Percentiles rank a stretch among this genome's conserved stretches.
phyloP scores from a whole-genome alignment of 1,284 basidiomycete species.

The Microbotryum saponariae region DNA sequence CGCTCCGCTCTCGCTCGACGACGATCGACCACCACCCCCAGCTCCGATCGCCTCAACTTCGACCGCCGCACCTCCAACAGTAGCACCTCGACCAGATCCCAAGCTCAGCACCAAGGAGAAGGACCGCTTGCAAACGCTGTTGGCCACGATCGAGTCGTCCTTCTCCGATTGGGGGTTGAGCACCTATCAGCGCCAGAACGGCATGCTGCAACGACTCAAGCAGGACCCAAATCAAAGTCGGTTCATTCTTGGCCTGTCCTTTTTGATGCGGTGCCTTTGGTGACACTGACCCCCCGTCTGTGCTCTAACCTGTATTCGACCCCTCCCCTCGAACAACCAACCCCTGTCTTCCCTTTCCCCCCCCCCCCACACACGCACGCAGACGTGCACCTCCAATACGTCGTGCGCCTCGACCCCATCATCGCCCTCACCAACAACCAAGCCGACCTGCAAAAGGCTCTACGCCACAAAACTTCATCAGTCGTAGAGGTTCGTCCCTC shows the following conservation, averaged over 20 bases:
- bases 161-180: slow-evolving; percentile 25
- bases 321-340: no score
- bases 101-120: slow-evolving; percentile 3
- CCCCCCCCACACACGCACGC: neutral
- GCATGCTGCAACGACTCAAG: slow-evolving; percentile 5
- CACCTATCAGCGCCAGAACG: neutral
- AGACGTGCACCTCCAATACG: slow-evolving; percentile 29
- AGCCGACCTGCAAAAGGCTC: slow-evolving; percentile 27
- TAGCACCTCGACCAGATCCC: neutral
- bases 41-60: neutral
- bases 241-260: neutral
- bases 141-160: slow-evolving; percentile 10
- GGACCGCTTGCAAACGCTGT: slow-evolving; percentile 14
- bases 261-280: neutral
- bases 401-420: slow-evolving; percentile 17
- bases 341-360: no score
- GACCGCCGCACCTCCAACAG: neutral
- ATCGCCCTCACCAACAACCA: slow-evolving; percentile 16
- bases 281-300: no score
- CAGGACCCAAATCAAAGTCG: slow-evolving; percentile 4
- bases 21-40: neutral
- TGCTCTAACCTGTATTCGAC: no score
- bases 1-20: neutral
- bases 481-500: slow-evolving; percentile 20
- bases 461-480: slow-evolving; percentile 6